Evolutionary conservation across 495 filamentous ascomycete species (phyloP).

Genomic region (Cercophora newfieldiana): DNA sequence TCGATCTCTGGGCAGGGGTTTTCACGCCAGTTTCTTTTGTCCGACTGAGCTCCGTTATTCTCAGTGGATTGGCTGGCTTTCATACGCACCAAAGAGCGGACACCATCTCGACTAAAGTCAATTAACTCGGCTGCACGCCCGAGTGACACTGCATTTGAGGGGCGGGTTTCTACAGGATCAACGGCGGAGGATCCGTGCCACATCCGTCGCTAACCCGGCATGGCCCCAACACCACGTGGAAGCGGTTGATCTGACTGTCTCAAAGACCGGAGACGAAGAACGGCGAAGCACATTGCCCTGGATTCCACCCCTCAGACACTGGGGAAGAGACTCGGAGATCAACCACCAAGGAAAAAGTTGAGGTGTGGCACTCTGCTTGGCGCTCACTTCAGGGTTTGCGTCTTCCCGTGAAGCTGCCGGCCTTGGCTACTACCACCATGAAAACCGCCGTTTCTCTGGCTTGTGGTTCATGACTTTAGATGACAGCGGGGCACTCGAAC

Average conservation of each 20-base stretch:
- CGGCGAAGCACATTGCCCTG: too few species aligned
- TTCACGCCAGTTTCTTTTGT: not conserved
- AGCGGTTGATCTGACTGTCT: not conserved
- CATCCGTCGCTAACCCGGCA: not conserved
- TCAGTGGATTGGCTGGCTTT: not conserved
- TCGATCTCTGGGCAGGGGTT: not conserved
- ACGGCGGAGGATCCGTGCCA: not conserved
- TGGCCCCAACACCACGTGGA: not conserved
- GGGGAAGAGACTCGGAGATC: too few species aligned
- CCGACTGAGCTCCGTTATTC: not conserved
- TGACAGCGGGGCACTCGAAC: too few species aligned
- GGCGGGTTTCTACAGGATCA: not conserved
- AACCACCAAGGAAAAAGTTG: too few species aligned
- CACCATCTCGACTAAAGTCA: not conserved
- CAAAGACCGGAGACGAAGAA: too few species aligned
- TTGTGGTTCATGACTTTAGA: too few species aligned
- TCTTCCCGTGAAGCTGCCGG: too few species aligned
- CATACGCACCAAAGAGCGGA: not conserved
- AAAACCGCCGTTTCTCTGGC: too few species aligned
- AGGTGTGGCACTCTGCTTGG: too few species aligned
- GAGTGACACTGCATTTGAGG: not conserved
- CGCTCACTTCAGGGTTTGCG: too few species aligned
- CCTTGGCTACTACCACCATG: too few species aligned
- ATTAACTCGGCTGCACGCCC: not conserved
- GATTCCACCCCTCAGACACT: too few species aligned